Evolutionary conservation across 345 rosid species (phyloP).

Genomic region (Hibiscus syriacus): DNA sequence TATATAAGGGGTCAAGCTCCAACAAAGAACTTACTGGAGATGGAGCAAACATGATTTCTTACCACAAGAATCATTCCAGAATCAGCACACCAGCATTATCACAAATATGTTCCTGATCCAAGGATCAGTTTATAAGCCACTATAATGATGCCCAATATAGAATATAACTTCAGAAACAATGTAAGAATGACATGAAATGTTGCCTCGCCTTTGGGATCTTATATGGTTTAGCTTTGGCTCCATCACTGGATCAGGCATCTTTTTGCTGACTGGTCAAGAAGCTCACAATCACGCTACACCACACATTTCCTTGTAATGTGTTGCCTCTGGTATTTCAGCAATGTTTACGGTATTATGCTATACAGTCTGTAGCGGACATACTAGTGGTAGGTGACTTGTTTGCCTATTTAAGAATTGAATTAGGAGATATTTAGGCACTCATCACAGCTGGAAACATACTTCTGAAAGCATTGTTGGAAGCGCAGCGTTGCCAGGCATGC

Average conservation of each 20-base stretch:
- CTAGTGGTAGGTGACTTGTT: slow-evolving; percentile 59
- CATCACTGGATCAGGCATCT: slow-evolving; percentile 47
- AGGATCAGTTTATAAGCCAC: background rate
- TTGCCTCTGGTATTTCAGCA: slow-evolving; percentile 51
- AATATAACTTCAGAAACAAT: background rate
- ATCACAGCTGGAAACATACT: slow-evolving; percentile 48
- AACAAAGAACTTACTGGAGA: slow-evolving; percentile 31
- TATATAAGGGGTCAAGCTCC: background rate
- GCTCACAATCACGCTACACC: slow-evolving; percentile 35
- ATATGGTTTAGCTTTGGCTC: slow-evolving; percentile 48
- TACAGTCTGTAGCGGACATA: slow-evolving; percentile 46
- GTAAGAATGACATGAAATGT: slow-evolving; percentile 43
- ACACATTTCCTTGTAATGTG: slow-evolving; percentile 39
- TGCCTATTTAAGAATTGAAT: slow-evolving; percentile 46
- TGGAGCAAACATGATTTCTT: slow-evolving; percentile 52
- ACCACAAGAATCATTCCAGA: slow-evolving; percentile 49
- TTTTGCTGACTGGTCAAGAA: slow-evolving; percentile 46
- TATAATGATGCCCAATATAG: background rate
- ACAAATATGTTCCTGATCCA: slow-evolving; percentile 22
- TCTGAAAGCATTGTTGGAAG: slow-evolving; percentile 40
- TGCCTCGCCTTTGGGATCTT: slow-evolving; percentile 55
- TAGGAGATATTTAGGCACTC: slow-evolving; percentile 44
- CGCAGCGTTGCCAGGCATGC: slow-evolving; percentile 61
- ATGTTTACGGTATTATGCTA: slow-evolving; percentile 42
- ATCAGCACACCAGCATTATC: slow-evolving; percentile 31